Evolutionary conservation across 2,329 filamentous ascomycete genomes (phyloP), one percentile per base, ranked within the genome.

Genomic region (Fusarium papillatum): DNA sequence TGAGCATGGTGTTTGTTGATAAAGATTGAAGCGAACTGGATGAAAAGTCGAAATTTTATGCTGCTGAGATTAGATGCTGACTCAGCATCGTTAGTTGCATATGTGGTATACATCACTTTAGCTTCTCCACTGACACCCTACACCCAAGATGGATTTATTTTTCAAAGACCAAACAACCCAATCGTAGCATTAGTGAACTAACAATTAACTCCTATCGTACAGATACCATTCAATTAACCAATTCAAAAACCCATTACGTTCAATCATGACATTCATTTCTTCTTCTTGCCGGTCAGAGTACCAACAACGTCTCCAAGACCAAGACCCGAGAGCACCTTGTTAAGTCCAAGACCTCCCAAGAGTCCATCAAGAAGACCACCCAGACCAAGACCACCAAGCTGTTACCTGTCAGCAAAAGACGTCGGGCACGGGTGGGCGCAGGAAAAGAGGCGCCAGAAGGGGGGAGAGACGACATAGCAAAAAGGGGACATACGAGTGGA

Each of bases 281-380:
- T 76, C 65, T 78, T 76, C 76, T 84, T 83, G 11, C 86, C 87
- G 11, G 85, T 87, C 64, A 89, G 72, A 0, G 84, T 80, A 7
- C 83, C 83, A 7, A 87, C 83, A 29, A 89, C 74, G 1, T 82
- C 80, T 5, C 89, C 88, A 0, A 95, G 85, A 73, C 95, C 95
- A 34, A 98, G 89, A 3, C 93, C 90, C 10, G 92, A 91, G 19
- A 97, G 89, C 24, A 97, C 86, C 82, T 94, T 94, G 84, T 93
- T 92, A 70, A 97, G 88, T 17, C 95, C 95, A 24, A 97, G 85
- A 2, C 93, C 93, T 68, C 94, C 94, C 2, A 98, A 89, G 5
- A 98, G 87, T 61, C 93, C 92, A 75, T 96, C 94, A 77, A 98
- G 90, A 1, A 98, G 84, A 19, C 94, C 93, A 71, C 95, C 95